These are phyloP conservation scores for Collybia sp. DNA, from an alignment of 768 basidiomycete genomes.

Conservation along the genomic window DNA sequence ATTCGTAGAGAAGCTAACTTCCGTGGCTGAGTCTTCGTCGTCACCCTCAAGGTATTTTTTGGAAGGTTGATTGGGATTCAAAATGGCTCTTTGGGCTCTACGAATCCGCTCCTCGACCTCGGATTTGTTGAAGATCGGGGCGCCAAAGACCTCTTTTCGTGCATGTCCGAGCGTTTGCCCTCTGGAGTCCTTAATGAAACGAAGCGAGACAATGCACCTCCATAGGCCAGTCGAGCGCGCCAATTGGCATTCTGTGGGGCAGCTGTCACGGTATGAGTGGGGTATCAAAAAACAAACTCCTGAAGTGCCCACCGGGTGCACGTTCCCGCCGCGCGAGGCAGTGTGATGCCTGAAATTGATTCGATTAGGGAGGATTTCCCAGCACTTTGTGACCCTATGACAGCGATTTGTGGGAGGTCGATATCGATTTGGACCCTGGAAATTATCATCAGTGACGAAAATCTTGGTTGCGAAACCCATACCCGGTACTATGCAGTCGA, in stretches of 20 bases:
- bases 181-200: slow-evolving; percentile 33
- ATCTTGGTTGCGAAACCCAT: slow-evolving; percentile 5
- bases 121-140: slow-evolving; percentile 40
- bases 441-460: slow-evolving; percentile 29
- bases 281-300: neutral
- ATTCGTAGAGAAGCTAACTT: slow-evolving; percentile 47
- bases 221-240: slow-evolving; percentile 34
- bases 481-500: slow-evolving; percentile 61
- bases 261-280: slow-evolving; percentile 25
- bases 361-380: slow-evolving; percentile 80
- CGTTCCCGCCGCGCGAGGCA: slow-evolving; percentile 69
- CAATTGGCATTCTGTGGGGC: slow-evolving; percentile 55
- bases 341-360: slow-evolving; percentile 65
- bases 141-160: slow-evolving; percentile 38
- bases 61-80: slow-evolving; percentile 42
- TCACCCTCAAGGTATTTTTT: slow-evolving; percentile 32
- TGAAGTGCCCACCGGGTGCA: slow-evolving; percentile 54
- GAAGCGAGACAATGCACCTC: slow-evolving; percentile 48
- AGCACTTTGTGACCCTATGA: slow-evolving; percentile 68
- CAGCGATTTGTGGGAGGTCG: slow-evolving; percentile 69
- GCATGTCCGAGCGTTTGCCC: slow-evolving; percentile 35
- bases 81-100: slow-evolving; percentile 60
- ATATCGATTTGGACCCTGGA: slow-evolving; percentile 63
- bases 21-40: slow-evolving; percentile 18
- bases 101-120: slow-evolving; percentile 64